Percentiles rank a stretch among this genome's conserved stretches.
These are phyloP conservation scores for Nakataea oryzae DNA, from an alignment of 2,329 filamentous ascomycete species.

Conservation along the genomic window DNA sequence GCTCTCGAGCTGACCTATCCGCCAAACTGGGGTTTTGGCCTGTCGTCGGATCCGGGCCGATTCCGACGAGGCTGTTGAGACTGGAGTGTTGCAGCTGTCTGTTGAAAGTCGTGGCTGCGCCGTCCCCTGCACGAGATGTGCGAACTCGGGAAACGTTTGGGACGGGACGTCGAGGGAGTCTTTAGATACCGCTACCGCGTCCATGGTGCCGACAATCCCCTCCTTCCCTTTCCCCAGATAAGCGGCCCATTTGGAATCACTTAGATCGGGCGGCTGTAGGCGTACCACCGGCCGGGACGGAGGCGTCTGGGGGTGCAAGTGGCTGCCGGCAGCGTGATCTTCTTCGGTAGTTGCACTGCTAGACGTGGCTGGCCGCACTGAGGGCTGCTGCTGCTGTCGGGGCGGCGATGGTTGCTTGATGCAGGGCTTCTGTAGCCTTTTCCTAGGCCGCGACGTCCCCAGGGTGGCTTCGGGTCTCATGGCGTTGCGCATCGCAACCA, in stretches of 20 bases:
- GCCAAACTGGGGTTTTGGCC: constrained; percentile 40
- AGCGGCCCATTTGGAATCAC: constrained; percentile 21
- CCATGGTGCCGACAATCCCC: constrained; percentile 12
- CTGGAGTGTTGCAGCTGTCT: constrained; percentile 9
- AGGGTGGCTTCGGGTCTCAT: constrained; percentile 6
- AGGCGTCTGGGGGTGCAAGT: constrained; percentile 1
- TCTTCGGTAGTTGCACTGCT: constrained; percentile 8
- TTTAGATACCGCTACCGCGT: constrained; percentile 10
- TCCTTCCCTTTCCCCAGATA: constrained; percentile 15
- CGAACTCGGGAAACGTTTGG: constrained; percentile 20
- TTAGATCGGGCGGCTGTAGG: constrained; percentile 17
- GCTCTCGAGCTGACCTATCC: constrained; percentile 38
- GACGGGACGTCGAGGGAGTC: constrained; percentile 1
- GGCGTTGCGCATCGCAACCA: constrained; percentile 9
- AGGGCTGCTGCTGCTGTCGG: constrained; percentile 5
- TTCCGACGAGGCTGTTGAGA: constrained; percentile 6
- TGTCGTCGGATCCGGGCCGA: constrained; percentile 27
- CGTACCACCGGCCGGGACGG: constrained; percentile 10
- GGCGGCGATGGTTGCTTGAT: background rate
- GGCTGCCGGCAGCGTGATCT: constrained; percentile 4
- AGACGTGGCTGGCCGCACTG: constrained; percentile 1
- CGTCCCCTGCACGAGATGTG: constrained; percentile 22
- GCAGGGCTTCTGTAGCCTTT: constrained; percentile 20
- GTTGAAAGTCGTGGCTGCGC: constrained; percentile 10
- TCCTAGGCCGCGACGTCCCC: constrained; percentile 15